Conservation (phyloP, 108 stramenopile genomes). For the Fragilariopsis cylindrus region DNA sequence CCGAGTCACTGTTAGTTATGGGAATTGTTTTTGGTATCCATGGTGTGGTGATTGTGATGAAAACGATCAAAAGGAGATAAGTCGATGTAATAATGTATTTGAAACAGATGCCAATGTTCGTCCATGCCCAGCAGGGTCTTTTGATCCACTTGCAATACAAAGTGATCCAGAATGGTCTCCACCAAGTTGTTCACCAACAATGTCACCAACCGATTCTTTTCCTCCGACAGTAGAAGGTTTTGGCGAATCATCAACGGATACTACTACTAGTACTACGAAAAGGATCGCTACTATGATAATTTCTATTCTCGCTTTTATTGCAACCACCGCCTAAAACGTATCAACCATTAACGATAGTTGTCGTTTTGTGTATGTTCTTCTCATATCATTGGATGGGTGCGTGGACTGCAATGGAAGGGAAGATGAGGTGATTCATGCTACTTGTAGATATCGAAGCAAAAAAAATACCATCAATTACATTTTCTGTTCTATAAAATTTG, state of each 20-base stretch:
- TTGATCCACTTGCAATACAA: slow-evolving; percentile 3
- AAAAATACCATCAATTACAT: not conserved
- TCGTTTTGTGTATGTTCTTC: not conserved
- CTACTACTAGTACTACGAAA: not conserved
- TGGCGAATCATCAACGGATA: not conserved
- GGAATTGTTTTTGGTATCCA: slow-evolving; percentile 33
- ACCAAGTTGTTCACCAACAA: slow-evolving; percentile 4
- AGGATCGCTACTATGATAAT: not conserved
- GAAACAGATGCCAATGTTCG: not conserved
- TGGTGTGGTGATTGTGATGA: slow-evolving; percentile 20
- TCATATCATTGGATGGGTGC: not conserved
- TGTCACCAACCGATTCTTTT: not conserved
- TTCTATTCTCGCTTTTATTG: too few relatives aligned
- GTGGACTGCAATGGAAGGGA: not conserved
- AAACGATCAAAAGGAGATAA: not conserved
- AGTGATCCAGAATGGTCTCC: not conserved
- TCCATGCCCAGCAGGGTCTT: not conserved
- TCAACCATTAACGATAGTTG: not conserved
- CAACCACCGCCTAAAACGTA: not conserved
- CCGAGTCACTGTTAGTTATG: slow-evolving; percentile 25
- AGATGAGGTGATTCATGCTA: too few relatives aligned
- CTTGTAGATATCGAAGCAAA: too few relatives aligned
- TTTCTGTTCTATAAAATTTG: not conserved
- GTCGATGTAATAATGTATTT: slow-evolving; percentile 1
- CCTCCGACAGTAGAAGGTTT: not conserved